phyloP scores from a whole-genome alignment of 805 yeast species.

The Candida wancherniae region DNA sequence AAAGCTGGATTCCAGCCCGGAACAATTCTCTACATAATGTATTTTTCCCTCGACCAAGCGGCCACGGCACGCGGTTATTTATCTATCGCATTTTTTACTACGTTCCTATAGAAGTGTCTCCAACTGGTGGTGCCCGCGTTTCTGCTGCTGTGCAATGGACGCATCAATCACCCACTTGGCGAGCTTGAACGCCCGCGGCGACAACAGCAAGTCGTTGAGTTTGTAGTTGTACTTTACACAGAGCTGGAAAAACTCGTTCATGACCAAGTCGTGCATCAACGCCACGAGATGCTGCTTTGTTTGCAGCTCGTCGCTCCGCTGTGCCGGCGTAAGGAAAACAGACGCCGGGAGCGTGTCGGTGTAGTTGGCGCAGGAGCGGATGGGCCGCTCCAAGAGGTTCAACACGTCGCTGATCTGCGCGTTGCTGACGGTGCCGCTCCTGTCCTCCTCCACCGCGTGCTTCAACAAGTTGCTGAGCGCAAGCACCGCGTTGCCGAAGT shows the following conservation, averaged over 20 bases:
- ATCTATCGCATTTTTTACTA: too few species aligned
- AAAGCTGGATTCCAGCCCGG: too few species aligned
- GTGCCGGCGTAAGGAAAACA: conserved; percentile 39
- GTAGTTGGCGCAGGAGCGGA: conserved; percentile 37
- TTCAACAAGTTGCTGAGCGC: conserved; percentile 54
- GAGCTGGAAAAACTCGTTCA: conserved; percentile 59
- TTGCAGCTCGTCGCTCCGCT: conserved; percentile 11
- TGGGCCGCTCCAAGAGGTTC: conserved; percentile 55
- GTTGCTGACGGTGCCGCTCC: conserved; percentile 47
- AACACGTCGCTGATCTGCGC: conserved; percentile 54
- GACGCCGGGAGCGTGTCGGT: conserved; percentile 39
- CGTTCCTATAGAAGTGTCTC: conserved; percentile 4
- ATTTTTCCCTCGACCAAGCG: too few species aligned
- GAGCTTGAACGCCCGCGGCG: conserved; percentile 58
- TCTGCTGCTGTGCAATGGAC: conserved; percentile 48
- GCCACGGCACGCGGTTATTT: too few species aligned
- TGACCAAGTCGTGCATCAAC: conserved; percentile 57
- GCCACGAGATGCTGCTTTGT: conserved; percentile 41
- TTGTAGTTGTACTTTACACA: conserved; percentile 60
- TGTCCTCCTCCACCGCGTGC: conserved; percentile 63
- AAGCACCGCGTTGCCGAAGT: conserved; percentile 59
- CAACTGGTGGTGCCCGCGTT: conserved; percentile 14
- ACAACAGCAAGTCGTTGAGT: conserved; percentile 59
- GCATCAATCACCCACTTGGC: conserved; percentile 72
- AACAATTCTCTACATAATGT: too few species aligned